These are phyloP conservation scores for Hanseniaspora taiwanica DNA, from an alignment of 805 yeast species.

Conservation along the genomic window DNA sequence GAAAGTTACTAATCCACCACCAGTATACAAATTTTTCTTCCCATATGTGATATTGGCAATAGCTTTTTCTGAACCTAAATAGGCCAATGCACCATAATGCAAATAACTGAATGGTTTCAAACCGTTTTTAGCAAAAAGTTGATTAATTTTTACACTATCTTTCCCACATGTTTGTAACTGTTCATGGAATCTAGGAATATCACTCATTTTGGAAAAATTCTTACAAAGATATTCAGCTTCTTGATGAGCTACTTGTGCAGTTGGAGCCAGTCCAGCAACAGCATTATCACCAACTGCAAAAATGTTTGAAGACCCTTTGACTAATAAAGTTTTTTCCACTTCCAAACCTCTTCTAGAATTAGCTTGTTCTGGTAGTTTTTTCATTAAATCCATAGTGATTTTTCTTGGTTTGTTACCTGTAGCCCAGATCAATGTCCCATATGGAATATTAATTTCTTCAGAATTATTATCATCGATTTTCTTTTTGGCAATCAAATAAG, in stretches of 20 bases:
- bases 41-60: slow-evolving; percentile 82
- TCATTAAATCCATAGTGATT: slow-evolving; percentile 50
- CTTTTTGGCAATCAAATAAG: slow-evolving; percentile 56
- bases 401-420: slow-evolving; percentile 88
- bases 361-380: slow-evolving; percentile 64
- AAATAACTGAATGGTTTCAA: slow-evolving; percentile 61
- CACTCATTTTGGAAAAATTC: slow-evolving; percentile 47
- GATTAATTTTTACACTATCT: slow-evolving; percentile 28
- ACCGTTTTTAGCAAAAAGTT: slow-evolving; percentile 33
- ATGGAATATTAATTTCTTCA: slow-evolving; percentile 49
- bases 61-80: slow-evolving; percentile 86
- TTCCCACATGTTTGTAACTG: slow-evolving; percentile 21
- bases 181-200: slow-evolving; percentile 27
- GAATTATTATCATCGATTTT: slow-evolving; percentile 62
- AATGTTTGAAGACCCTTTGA: slow-evolving; percentile 71
- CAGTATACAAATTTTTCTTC: slow-evolving; percentile 66
- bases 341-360: slow-evolving; percentile 78
- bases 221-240: slow-evolving; percentile 73
- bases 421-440: slow-evolving; percentile 93
- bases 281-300: slow-evolving; percentile 93
- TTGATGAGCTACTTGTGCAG: slow-evolving; percentile 95
- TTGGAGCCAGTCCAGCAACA: slow-evolving; percentile 78
- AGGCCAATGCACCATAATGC: slow-evolving; percentile 87
- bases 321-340: slow-evolving; percentile 64
- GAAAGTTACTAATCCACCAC: slow-evolving; percentile 82